A percentile compares a stretch with the other conserved stretches of the same genome.
Evolutionary conservation across 1,139 yeast species (phyloP).

Genomic region (Meyerozyma carpophila): DNA sequence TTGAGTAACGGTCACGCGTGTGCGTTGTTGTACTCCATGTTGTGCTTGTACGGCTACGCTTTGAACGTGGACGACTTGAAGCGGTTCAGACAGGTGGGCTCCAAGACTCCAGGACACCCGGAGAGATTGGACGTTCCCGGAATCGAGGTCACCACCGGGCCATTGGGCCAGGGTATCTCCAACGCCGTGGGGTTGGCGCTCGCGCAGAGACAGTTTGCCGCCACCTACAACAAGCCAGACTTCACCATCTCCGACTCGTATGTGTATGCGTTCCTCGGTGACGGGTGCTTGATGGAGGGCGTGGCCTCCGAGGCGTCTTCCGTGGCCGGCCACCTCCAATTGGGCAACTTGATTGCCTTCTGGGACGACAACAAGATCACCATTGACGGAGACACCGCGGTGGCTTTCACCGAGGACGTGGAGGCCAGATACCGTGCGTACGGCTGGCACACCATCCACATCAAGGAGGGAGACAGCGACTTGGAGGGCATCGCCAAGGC

Average conservation of each 20-base stretch:
- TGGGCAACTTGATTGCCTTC: conserved; percentile 90
- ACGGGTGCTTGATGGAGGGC: conserved; percentile 99
- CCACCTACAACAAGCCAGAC: conserved; percentile 89
- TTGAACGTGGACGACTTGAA: conserved; percentile 82
- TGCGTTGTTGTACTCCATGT: conserved; percentile 80
- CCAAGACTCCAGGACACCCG: conserved; percentile 98
- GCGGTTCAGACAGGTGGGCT: conserved; percentile 83
- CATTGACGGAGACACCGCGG: conserved; percentile 89
- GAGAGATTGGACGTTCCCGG: conserved; percentile 77
- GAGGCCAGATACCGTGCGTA: conserved; percentile 80
- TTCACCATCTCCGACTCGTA: conserved; percentile 64
- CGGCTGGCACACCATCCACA: conserved; percentile 88
- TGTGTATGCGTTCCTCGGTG: conserved; percentile 86
- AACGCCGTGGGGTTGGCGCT: conserved; percentile 97
- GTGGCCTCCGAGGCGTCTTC: conserved; percentile 92
- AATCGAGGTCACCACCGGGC: conserved; percentile 97
- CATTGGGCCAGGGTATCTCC: conserved; percentile 96
- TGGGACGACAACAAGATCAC: conserved; percentile 98
- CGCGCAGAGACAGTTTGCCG: conserved; percentile 90
- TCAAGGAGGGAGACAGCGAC: conserved; percentile 80
- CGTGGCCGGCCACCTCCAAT: conserved; percentile 92
- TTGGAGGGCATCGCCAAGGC: conserved; percentile 69
- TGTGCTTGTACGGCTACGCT: conserved; percentile 83
- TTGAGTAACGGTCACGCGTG: conserved; percentile 97
- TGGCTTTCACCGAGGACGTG: conserved; percentile 95